A percentile compares a stretch with the other conserved stretches of the same genome.
Evolutionary conservation across 164 flowering plant species (phyloP).

Genomic region (Nymphaea thermarum): DNA sequence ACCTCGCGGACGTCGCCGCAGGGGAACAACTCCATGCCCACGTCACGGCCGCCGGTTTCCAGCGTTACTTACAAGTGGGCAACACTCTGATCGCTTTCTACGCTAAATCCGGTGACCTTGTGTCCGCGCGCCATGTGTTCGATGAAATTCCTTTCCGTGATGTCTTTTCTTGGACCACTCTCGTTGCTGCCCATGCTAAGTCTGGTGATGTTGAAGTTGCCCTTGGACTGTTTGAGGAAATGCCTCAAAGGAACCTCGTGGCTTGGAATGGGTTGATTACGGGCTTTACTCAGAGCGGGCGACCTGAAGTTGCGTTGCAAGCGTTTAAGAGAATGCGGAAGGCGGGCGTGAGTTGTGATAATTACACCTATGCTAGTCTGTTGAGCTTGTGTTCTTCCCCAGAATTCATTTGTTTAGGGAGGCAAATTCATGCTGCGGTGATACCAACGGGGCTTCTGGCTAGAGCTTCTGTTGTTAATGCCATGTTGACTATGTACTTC

Average conservation of each 20-base stretch:
- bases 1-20: constrained; percentile 14
- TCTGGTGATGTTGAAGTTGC: constrained; percentile 36
- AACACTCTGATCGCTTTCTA: constrained; percentile 61
- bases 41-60: constrained; percentile 29
- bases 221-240: constrained; percentile 28
- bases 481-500: constrained; percentile 63
- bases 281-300: constrained; percentile 45
- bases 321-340: constrained; percentile 44
- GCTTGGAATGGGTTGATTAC: constrained; percentile 73
- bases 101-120: constrained; percentile 31
- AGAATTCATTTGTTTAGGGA: constrained; percentile 35
- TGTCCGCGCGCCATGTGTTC: constrained; percentile 32
- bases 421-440: constrained; percentile 45
- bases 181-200: constrained; percentile 41
- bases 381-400: constrained; percentile 36
- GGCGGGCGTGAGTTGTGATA: constrained; percentile 39
- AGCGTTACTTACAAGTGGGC: constrained; percentile 28
- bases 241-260: constrained; percentile 29
- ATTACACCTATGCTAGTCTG: constrained; percentile 50
- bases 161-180: constrained; percentile 58
- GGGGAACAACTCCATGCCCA: constrained; percentile 55
- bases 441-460: constrained; percentile 37
- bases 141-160: constrained; percentile 48
- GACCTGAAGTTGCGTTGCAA: constrained; percentile 22
- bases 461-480: constrained; percentile 47